Conservation (phyloP, 75 land plant species). For the Cryptomeria japonica region DNA sequence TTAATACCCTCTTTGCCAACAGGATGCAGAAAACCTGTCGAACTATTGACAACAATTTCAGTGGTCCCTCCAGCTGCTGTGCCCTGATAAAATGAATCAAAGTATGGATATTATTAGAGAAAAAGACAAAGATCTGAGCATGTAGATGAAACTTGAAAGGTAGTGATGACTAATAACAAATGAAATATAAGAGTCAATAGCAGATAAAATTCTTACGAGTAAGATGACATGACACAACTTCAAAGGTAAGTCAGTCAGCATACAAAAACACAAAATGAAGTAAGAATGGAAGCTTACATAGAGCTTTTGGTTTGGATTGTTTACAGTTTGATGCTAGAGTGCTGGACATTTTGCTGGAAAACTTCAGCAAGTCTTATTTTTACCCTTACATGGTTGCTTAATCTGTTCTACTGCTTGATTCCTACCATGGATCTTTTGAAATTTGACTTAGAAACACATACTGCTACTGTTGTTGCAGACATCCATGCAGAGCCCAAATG, state of each 20-base stretch:
- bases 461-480: background rate
- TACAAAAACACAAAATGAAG: background rate
- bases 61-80: slow-evolving; percentile 94
- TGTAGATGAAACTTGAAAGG: background rate
- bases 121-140: background rate
- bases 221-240: background rate
- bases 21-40: slow-evolving; percentile 82
- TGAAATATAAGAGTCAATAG: background rate
- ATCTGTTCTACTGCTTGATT: background rate
- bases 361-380: background rate
- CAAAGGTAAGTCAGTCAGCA: background rate
- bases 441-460: too few relatives aligned
- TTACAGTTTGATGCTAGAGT: background rate
- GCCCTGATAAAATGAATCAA: slow-evolving; percentile 47
- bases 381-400: background rate
- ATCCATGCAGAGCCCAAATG: background rate
- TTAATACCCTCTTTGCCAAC: slow-evolving; percentile 83
- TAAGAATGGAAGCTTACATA: background rate
- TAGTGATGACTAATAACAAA: background rate
- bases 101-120: background rate
- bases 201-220: background rate
- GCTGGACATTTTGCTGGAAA: background rate
- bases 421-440: background rate
- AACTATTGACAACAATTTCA: slow-evolving; percentile 85
- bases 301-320: background rate